These are phyloP conservation scores for Mycena rebaudengoi DNA, from an alignment of 768 basidiomycete genomes.

Conservation along the genomic window DNA sequence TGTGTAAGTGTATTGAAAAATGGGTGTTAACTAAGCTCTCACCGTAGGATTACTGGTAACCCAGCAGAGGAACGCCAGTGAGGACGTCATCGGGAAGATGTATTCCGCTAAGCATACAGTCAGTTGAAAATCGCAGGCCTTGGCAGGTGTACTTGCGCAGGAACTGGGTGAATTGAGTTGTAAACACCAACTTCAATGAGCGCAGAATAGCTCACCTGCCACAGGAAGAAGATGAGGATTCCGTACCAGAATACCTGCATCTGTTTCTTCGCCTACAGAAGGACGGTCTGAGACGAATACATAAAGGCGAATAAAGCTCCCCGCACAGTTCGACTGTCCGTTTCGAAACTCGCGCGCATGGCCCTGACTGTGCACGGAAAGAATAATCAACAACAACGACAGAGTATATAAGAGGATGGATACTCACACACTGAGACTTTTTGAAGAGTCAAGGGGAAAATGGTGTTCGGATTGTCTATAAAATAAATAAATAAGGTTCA, in stretches of 20 bases:
- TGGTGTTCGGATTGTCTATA: not conserved
- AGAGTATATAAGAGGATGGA: too few relatives aligned
- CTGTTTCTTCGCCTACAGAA: slow-evolving; percentile 26
- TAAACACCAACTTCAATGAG: not conserved
- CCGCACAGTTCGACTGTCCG: slow-evolving; percentile 23
- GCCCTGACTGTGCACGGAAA: slow-evolving; percentile 26
- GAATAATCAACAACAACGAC: too few relatives aligned
- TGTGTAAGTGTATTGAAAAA: not conserved
- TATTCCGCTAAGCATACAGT: slow-evolving; percentile 20
- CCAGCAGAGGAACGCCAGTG: slow-evolving; percentile 36
- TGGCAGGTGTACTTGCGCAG: slow-evolving; percentile 22
- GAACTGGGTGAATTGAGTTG: slow-evolving; percentile 18
- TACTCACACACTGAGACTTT: slow-evolving; percentile 25
- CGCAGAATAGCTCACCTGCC: slow-evolving; percentile 5
- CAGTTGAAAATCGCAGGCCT: not conserved
- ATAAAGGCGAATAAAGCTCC: not conserved
- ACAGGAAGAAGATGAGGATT: slow-evolving; percentile 23
- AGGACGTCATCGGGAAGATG: slow-evolving; percentile 36
- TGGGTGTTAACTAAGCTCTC: too few relatives aligned
- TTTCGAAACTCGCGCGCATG: slow-evolving; percentile 25
- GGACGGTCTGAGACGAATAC: not conserved
- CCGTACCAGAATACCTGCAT: slow-evolving; percentile 33
- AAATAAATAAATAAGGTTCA: too few relatives aligned
- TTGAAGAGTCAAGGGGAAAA: slow-evolving; percentile 22
- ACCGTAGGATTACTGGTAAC: slow-evolving; percentile 32